A percentile compares a stretch with the other conserved stretches of the same genome.
Evolutionary conservation across 352 stramenopile genomes (phyloP).

Genomic region (Hyaloperonospora arabidopsidis): DNA sequence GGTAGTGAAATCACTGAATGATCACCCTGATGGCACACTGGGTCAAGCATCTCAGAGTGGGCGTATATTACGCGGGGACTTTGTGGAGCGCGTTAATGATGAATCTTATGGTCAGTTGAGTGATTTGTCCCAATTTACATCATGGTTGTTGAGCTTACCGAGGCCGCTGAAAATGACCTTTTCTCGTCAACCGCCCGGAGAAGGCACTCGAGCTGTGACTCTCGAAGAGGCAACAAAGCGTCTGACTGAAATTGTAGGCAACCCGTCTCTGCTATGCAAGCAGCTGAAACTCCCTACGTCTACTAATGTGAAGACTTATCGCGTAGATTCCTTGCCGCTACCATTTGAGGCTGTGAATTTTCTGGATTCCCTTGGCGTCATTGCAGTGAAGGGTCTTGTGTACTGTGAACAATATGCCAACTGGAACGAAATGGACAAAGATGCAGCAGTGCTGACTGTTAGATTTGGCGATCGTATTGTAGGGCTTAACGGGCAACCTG

Average conservation of each 20-base stretch:
- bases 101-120: conserved; percentile 48
- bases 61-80: conserved; percentile 50
- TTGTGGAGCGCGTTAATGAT: conserved; percentile 70
- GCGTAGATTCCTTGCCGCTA: conserved; percentile 26
- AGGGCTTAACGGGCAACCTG: conserved; percentile 50
- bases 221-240: conserved; percentile 12
- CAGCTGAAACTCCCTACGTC: conserved; percentile 19
- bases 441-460: conserved; percentile 13
- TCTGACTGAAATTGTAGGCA: conserved; percentile 21
- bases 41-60: conserved; percentile 68
- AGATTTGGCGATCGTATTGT: conserved; percentile 49
- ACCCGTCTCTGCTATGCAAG: conserved; percentile 24
- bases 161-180: conserved; percentile 64
- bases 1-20: conserved; percentile 74
- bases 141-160: conserved; percentile 51
- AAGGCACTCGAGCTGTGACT: neutral
- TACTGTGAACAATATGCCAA: conserved; percentile 24
- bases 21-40: conserved; percentile 48
- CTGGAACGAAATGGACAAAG: conserved; percentile 2
- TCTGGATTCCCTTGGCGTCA: conserved; percentile 28
- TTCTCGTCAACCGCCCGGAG: conserved; percentile 27
- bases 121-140: conserved; percentile 79
- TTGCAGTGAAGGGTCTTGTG: conserved; percentile 31
- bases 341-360: conserved; percentile 40
- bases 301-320: conserved; percentile 34